A percentile compares a stretch with the other conserved stretches of the same genome.
These are phyloP conservation scores for Coemansia sp. DNA, from an alignment of 192 early-diverging fungal species.

Conservation along the genomic window DNA sequence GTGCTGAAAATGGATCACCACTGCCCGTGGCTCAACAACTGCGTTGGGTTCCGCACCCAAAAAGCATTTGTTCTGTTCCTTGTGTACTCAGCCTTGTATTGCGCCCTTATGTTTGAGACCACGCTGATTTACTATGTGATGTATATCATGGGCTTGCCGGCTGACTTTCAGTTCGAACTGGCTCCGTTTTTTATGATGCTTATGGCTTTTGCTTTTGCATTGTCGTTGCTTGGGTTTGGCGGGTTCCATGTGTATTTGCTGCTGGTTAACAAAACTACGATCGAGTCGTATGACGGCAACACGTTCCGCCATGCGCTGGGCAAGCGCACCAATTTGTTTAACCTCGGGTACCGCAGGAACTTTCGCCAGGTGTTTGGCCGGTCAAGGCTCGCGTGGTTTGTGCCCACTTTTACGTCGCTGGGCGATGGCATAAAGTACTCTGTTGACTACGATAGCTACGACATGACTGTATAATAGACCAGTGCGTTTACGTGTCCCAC, in stretches of 20 bases:
- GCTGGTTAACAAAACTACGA: slow-evolving; percentile 42
- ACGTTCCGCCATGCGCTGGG: not conserved
- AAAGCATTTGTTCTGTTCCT: slow-evolving; percentile 72
- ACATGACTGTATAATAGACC: slow-evolving; percentile 12
- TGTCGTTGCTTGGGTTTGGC: slow-evolving; percentile 31
- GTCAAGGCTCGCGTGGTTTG: slow-evolving; percentile 55
- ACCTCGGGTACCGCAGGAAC: slow-evolving; percentile 48
- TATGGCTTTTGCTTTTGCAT: slow-evolving; percentile 22
- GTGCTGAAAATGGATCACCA: slow-evolving; percentile 81
- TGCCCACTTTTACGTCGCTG: slow-evolving; percentile 54
- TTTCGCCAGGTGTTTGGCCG: slow-evolving; percentile 61
- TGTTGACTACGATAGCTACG: slow-evolving; percentile 53
- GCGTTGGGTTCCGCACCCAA: slow-evolving; percentile 75
- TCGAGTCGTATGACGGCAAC: slow-evolving; percentile 36
- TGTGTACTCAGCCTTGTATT: slow-evolving; percentile 33
- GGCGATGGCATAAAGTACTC: slow-evolving; percentile 59
- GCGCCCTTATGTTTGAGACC: slow-evolving; percentile 5
- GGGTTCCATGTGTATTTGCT: slow-evolving; percentile 47
- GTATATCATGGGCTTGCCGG: not conserved
- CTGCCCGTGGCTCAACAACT: slow-evolving; percentile 81
- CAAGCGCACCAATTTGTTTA: slow-evolving; percentile 48
- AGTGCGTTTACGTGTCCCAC: not conserved
- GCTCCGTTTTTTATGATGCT: slow-evolving; percentile 29
- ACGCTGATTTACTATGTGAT: slow-evolving; percentile 26
- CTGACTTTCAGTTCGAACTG: slow-evolving; percentile 9